Conservation (phyloP, 495 filamentous ascomycete genomes). For the Penicillium salamii region DNA sequence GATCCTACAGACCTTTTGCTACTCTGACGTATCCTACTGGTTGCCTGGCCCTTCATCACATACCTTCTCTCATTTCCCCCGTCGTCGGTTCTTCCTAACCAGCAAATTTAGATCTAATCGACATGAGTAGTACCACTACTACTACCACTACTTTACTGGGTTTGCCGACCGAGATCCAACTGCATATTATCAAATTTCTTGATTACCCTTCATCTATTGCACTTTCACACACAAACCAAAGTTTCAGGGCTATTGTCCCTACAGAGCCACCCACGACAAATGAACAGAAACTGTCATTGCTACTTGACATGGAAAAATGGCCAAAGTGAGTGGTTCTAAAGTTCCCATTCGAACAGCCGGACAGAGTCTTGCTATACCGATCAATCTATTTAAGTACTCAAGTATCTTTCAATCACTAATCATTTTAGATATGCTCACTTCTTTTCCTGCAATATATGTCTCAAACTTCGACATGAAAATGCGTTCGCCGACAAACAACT, state of each 20-base stretch:
- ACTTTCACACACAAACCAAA: not conserved
- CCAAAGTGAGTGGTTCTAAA: not conserved
- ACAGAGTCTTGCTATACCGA: too few relatives aligned
- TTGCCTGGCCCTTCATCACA: too few relatives aligned
- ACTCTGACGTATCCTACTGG: too few relatives aligned
- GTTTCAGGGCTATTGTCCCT: not conserved
- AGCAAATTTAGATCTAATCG: not conserved
- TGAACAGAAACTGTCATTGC: not conserved
- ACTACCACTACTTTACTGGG: not conserved
- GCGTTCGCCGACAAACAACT: too few relatives aligned
- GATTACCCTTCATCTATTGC: constrained; percentile 2
- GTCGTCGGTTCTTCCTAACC: too few relatives aligned
- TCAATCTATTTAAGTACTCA: too few relatives aligned
- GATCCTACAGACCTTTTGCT: too few relatives aligned
- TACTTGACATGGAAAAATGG: constrained; percentile 1
- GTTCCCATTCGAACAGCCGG: not conserved
- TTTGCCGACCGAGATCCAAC: constrained; percentile 1
- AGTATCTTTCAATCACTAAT: not conserved
- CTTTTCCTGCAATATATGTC: not conserved
- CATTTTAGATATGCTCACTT: not conserved
- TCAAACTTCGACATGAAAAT: constrained; percentile 1
- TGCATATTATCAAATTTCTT: not conserved
- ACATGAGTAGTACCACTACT: not conserved
- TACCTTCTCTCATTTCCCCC: not conserved
- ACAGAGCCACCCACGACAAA: not conserved